A percentile compares a stretch with the other conserved stretches of the same genome.
These are phyloP conservation scores for Lasiodiplodia sp. DNA, from an alignment of 2,329 filamentous ascomycete genomes.

Conservation along the genomic window DNA sequence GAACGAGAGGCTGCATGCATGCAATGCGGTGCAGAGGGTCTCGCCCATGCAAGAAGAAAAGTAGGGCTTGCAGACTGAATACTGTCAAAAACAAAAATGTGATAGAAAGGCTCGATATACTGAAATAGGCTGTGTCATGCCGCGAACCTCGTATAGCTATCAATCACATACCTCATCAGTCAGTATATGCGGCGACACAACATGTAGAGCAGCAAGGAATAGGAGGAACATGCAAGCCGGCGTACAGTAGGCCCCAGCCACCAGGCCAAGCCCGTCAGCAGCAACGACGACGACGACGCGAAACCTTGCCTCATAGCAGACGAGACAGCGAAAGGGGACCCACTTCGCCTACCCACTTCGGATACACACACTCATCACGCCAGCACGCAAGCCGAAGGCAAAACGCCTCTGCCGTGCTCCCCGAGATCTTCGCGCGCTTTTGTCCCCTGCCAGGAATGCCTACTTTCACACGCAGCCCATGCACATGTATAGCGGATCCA, in stretches of 20 bases:
- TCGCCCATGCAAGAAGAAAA: not conserved
- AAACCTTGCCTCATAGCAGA: too few species aligned
- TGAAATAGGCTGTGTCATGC: not conserved
- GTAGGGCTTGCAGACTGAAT: not conserved
- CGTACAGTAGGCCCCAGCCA: not conserved
- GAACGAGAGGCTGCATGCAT: not conserved
- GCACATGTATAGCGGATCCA: not conserved
- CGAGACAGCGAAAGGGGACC: not conserved
- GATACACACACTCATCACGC: not conserved
- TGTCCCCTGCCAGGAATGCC: not conserved
- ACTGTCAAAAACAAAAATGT: slow-evolving; percentile 13
- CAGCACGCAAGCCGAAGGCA: not conserved
- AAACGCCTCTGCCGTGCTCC: not conserved
- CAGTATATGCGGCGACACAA: not conserved
- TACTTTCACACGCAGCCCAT: not conserved
- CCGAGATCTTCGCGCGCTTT: not conserved
- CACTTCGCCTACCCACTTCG: not conserved
- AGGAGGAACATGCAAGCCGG: not conserved
- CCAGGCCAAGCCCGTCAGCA: not conserved
- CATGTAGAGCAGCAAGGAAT: not conserved
- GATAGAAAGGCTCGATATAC: slow-evolving; percentile 2
- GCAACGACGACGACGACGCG: not conserved
- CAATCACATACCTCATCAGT: slow-evolving; percentile 7
- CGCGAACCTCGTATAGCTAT: slow-evolving; percentile 1
- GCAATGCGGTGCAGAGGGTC: not conserved